A percentile compares a stretch with the other conserved stretches of the same genome.
phyloP scores from a whole-genome alignment of 2,329 filamentous ascomycete genomes.

The Cercospora berteroae region DNA sequence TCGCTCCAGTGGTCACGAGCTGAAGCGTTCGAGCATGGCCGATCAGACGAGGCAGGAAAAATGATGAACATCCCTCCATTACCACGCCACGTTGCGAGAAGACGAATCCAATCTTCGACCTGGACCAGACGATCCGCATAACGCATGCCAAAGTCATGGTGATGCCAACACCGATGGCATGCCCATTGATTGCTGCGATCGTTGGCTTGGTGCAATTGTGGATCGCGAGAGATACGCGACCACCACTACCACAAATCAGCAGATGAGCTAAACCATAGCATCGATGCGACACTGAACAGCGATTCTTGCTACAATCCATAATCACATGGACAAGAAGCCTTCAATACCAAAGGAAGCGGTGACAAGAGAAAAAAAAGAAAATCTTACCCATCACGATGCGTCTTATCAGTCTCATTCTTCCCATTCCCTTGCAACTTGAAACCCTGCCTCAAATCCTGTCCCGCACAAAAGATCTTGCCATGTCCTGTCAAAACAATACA shows the following conservation, averaged over 20 bases:
- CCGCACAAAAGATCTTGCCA: constrained; percentile 26
- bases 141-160: constrained; percentile 25
- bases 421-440: constrained; percentile 24
- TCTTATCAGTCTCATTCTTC: constrained; percentile 25
- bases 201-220: constrained; percentile 27
- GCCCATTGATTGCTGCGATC: constrained; percentile 26
- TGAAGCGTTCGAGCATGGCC: constrained; percentile 20
- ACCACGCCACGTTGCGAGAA: constrained; percentile 26
- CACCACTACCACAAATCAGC: constrained; percentile 13
- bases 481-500: constrained; percentile 22
- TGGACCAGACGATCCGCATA: constrained; percentile 24
- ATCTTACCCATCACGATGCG: constrained; percentile 26
- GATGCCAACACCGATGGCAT: constrained; percentile 26
- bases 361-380: too few relatives aligned
- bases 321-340: too few relatives aligned
- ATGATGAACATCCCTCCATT: constrained; percentile 25
- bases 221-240: constrained; percentile 24
- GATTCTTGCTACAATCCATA: neutral
- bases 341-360: neutral
- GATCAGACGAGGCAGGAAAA: constrained; percentile 25
- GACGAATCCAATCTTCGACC: constrained; percentile 27
- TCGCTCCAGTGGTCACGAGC: constrained; percentile 18
- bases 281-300: neutral
- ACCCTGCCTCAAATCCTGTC: constrained; percentile 26
- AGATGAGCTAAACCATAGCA: neutral